These are phyloP conservation scores for Termitomyces sp. DNA, from an alignment of 768 basidiomycete genomes.

Conservation along the genomic window DNA sequence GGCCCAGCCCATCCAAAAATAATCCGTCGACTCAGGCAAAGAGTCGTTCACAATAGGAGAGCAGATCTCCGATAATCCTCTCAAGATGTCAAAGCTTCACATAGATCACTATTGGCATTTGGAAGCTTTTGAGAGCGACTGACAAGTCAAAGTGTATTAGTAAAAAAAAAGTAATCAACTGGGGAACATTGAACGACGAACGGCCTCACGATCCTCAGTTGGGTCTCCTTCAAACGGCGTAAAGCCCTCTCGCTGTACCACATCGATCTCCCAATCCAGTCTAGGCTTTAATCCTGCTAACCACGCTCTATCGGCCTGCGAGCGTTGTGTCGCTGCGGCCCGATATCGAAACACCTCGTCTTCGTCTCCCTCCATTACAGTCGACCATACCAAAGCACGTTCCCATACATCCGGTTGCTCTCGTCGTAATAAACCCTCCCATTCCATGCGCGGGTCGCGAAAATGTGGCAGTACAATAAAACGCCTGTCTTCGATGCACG, in stretches of 20 bases:
- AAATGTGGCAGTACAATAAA: neutral
- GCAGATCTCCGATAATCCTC: neutral
- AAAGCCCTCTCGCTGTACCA: slow-evolving; percentile 18
- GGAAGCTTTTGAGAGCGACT: neutral
- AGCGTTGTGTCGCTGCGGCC: neutral
- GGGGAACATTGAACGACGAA: neutral
- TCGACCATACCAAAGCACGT: slow-evolving; percentile 12
- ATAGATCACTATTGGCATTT: neutral
- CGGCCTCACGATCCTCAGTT: slow-evolving; percentile 8
- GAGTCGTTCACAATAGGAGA: neutral
- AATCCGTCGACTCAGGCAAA: neutral
- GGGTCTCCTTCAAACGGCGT: slow-evolving; percentile 13
- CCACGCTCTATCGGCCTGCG: neutral
- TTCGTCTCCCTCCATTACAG: neutral
- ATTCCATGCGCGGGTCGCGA: neutral
- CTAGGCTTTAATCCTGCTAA: neutral
- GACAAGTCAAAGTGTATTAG: neutral
- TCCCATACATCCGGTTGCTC: slow-evolving; percentile 6
- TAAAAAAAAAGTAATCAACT: neutral
- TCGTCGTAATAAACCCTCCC: slow-evolving; percentile 2
- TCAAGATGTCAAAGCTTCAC: neutral
- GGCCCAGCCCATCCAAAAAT: neutral
- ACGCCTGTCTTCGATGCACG: neutral
- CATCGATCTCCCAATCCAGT: slow-evolving; percentile 21
- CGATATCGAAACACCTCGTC: neutral